Percentiles rank a stretch among this genome's conserved stretches.
Evolutionary conservation across 2,329 filamentous ascomycete genomes (phyloP).

Genomic region (Hypoxylon sp.): DNA sequence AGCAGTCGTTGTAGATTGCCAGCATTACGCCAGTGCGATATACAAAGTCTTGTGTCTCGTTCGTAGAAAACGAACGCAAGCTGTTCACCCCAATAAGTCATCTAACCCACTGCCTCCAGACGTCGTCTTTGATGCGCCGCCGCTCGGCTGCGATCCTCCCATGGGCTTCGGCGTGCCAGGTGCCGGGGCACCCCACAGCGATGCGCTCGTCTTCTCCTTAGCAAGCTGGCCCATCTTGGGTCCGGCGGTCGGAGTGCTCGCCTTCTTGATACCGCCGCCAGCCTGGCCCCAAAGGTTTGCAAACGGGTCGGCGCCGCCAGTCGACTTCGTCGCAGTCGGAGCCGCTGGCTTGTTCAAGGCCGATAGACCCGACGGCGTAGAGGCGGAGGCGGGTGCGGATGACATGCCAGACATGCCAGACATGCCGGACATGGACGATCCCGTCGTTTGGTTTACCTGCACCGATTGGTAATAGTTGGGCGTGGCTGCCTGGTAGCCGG

Average conservation of each 20-base stretch:
- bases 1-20: constrained; percentile 4
- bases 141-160: constrained; percentile 18
- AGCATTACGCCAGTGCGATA: constrained; percentile 14
- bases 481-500: constrained; percentile 75
- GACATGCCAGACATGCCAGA: too few relatives aligned
- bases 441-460: constrained; percentile 48
- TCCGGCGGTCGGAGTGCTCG: constrained; percentile 66
- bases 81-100: constrained; percentile 44
- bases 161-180: constrained; percentile 38
- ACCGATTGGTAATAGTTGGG: constrained; percentile 98
- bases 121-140: constrained; percentile 12
- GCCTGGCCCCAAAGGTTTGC: constrained; percentile 84
- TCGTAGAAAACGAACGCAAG: constrained; percentile 8
- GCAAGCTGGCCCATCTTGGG: constrained; percentile 91
- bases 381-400: constrained; percentile 30
- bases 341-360: constrained; percentile 58
- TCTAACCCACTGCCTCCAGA: constrained; percentile 44
- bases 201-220: constrained; percentile 96
- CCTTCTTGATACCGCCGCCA: constrained; percentile 78
- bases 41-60: constrained; percentile 17
- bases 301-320: constrained; percentile 81
- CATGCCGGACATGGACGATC: constrained; percentile 42
- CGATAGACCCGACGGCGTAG: constrained; percentile 48
- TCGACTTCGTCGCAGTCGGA: constrained; percentile 59
- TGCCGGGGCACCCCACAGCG: constrained; percentile 85